These are phyloP conservation scores for Sporothrix globosa DNA, from an alignment of 2,329 filamentous ascomycete species.

Conservation along the genomic window DNA sequence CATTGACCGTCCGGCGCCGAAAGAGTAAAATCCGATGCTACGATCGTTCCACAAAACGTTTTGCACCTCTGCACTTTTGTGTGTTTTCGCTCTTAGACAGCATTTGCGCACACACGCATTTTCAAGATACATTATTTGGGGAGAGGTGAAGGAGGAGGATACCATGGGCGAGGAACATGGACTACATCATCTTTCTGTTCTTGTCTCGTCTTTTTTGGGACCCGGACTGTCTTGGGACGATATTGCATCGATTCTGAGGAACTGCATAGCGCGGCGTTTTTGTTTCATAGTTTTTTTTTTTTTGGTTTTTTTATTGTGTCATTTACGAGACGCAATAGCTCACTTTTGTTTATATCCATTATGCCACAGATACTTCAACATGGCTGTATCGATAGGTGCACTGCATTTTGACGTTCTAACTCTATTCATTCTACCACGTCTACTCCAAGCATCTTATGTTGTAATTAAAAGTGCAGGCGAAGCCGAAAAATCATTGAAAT, in stretches of 20 bases:
- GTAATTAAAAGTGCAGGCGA: neutral
- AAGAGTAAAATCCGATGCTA: neutral
- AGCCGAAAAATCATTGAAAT: too few species aligned
- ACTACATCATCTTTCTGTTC: neutral
- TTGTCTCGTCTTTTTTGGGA: neutral
- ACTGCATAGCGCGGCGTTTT: conserved; percentile 37
- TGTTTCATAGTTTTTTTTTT: neutral
- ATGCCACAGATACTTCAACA: conserved; percentile 17
- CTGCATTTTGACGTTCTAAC: neutral
- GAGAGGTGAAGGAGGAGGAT: neutral
- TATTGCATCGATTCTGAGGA: neutral
- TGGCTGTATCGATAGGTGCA: neutral
- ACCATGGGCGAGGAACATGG: neutral
- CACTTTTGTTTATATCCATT: conserved; percentile 18
- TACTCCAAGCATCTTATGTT: too few species aligned
- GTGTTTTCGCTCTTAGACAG: conserved; percentile 7
- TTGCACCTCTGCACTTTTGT: neutral
- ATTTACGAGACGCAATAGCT: neutral
- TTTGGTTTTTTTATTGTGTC: neutral
- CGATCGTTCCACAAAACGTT: conserved; percentile 6
- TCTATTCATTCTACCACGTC: neutral
- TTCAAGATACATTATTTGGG: neutral
- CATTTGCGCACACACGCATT: conserved; percentile 13
- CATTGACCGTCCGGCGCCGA: conserved; percentile 42
- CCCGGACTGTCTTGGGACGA: neutral